A percentile compares a stretch with the other conserved stretches of the same genome.
Conservation (phyloP, 2,329 filamentous ascomycete genomes). For the Fusarium burgessii region DNA sequence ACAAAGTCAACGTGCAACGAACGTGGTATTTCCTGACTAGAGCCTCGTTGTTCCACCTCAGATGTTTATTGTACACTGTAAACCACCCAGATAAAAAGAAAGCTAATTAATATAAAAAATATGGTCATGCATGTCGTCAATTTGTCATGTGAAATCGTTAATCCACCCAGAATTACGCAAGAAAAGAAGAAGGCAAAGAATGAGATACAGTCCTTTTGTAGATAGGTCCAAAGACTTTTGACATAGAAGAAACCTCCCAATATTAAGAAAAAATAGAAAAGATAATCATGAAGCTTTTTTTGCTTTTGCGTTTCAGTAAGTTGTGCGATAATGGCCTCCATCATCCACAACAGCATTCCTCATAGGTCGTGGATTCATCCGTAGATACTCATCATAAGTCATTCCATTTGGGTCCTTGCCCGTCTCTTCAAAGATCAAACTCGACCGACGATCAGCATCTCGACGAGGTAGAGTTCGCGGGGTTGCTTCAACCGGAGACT, state of each 20-base stretch:
- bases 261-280: neutral
- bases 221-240: constrained; percentile 15
- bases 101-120: neutral
- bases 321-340: constrained; percentile 29
- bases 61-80: constrained; percentile 8
- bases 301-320: constrained; percentile 19
- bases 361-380: constrained; percentile 33
- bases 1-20: constrained; percentile 28
- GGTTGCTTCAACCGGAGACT: constrained; percentile 23
- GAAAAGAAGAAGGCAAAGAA: neutral
- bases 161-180: neutral
- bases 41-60: constrained; percentile 9
- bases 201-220: neutral
- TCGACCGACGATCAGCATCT: constrained; percentile 32
- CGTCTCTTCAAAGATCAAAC: constrained; percentile 31
- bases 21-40: constrained; percentile 23
- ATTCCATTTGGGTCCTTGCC: constrained; percentile 26
- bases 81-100: neutral
- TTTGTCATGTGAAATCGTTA: constrained; percentile 21
- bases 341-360: constrained; percentile 34
- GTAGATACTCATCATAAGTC: constrained; percentile 43
- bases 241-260: neutral
- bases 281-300: constrained; percentile 6
- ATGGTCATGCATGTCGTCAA: constrained; percentile 23
- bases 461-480: constrained; percentile 31